Evolutionary conservation across 306 rosid genomes (phyloP).

Genomic region (Elaeagnus macrophylla): DNA sequence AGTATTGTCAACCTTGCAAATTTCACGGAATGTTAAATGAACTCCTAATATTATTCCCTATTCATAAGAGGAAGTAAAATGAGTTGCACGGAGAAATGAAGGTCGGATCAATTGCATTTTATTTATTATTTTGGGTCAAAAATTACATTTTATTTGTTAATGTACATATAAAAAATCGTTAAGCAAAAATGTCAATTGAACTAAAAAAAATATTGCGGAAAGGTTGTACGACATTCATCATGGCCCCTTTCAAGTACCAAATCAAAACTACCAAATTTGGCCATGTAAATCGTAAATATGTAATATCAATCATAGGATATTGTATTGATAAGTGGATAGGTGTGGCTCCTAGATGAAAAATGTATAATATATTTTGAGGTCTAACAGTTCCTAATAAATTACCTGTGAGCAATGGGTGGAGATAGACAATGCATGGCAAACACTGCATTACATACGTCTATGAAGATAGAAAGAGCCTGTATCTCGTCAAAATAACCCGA

Average conservation of each 20-base stretch:
- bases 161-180: no score
- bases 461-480: constrained; percentile 72
- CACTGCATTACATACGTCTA: constrained; percentile 87
- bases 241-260: no score
- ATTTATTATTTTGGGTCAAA: no score
- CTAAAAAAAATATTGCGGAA: no score
- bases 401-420: constrained; percentile 95
- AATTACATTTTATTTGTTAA: no score
- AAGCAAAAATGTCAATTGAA: no score
- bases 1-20: not conserved
- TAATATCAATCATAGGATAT: no score
- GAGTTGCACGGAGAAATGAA: not conserved
- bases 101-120: no score
- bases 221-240: no score
- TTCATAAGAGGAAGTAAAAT: not conserved
- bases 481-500: constrained; percentile 77
- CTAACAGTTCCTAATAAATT: constrained; percentile 1
- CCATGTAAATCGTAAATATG: no score
- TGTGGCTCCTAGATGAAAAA: not conserved
- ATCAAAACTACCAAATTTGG: no score
- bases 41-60: not conserved
- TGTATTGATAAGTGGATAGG: not conserved
- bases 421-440: constrained; percentile 90
- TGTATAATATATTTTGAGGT: not conserved
- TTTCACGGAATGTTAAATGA: not conserved